Evolutionary conservation across 2,329 filamentous ascomycete species (phyloP), one percentile per base, ranked within the genome.

Genomic region (Alternaria sp.): DNA sequence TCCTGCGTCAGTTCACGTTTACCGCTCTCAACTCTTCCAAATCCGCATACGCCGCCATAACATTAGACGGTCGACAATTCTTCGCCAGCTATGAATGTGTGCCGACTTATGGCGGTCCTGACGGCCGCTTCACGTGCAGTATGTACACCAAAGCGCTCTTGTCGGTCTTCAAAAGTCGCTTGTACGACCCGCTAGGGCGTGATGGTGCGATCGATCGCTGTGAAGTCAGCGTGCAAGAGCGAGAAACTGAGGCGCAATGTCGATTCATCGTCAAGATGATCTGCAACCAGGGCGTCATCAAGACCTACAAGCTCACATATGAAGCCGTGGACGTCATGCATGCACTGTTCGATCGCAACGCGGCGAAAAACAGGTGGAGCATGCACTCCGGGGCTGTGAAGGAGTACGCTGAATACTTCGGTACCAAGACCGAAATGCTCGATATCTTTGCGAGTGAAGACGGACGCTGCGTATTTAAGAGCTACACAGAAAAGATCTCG

Each of bases 21-120:
- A 93, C 91, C 13, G 89, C 91, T 13, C 83, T 95, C 67, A 95
- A 95, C 77, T 87, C 87, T n/a, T 92, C 91, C 59, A 93, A 92
- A 74, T 93, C 92, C 5, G 91, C 91, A 17, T 94, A 94, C 77
- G 89, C 90, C 25, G 90, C 90, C 62, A 90, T 93, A 72, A 86
- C 86, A 8, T 88, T 94, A 57, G 84, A 90, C 46, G 86, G 87
- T 44, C 86, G 83, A 68, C 86, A 87, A 43, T 94, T 94, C 82
- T 93, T 93, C 80, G 87, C 89, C 7, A 86, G 86, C 36, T 95
- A 93, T 79, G 85, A 87, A 56, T 95, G 89, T 70, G 84, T 87
- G 25, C 70, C 79, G 12, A 73, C 65, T 32, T 75, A 65, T 65
- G 72, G 61, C 26, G 67, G 76, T 57, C 70, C 64, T n/a, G 80